Conservation (phyloP, 306 rosid genomes). For the Betula pendula region DNA sequence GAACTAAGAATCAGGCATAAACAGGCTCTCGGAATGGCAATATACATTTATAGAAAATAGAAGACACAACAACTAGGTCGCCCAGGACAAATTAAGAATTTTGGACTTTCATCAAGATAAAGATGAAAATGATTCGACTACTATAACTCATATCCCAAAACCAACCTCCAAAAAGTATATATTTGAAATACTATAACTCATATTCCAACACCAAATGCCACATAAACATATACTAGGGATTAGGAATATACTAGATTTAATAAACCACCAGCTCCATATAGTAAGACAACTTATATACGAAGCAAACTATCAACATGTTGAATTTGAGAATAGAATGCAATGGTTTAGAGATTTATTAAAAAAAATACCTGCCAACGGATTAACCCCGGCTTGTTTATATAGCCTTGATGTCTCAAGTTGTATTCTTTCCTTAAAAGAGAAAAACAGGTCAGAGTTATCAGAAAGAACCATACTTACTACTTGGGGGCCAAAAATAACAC, state of each 20-base stretch:
- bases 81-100: neutral
- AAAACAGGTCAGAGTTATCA: slow-evolving; percentile 31
- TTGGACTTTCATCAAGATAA: neutral
- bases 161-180: no score
- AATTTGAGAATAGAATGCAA: neutral
- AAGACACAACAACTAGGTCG: neutral
- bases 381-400: slow-evolving; percentile 92
- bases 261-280: slow-evolving; percentile 16
- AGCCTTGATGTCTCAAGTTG: slow-evolving; percentile 98
- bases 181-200: no score
- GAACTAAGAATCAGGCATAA: neutral
- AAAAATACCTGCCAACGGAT: slow-evolving; percentile 85
- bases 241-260: slow-evolving; percentile 12
- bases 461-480: slow-evolving; percentile 27
- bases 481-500: slow-evolving; percentile 12
- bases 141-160: no score
- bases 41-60: neutral
- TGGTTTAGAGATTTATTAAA: neutral
- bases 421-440: slow-evolving; percentile 88
- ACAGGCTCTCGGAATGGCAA: neutral
- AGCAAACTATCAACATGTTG: slow-evolving; percentile 7
- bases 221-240: slow-evolving; percentile 7
- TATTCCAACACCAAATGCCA: slow-evolving; percentile 14
- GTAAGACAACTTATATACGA: slow-evolving; percentile 15
- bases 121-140: neutral